phyloP scores from a whole-genome alignment of 2,329 filamentous ascomycete genomes.

The Xylaria hypoxylon region DNA sequence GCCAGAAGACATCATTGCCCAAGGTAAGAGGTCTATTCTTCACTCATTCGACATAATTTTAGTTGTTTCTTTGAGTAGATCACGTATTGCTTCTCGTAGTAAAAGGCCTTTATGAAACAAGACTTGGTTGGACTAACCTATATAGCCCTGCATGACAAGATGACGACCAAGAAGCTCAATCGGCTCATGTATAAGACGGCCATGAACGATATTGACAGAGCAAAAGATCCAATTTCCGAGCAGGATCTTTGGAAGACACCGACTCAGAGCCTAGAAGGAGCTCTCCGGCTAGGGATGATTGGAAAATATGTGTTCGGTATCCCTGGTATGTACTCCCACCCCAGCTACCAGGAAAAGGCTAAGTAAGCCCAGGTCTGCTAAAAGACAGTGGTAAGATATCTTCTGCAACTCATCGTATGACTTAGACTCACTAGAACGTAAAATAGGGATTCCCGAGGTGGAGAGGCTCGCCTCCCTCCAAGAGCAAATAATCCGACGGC shows the following conservation, averaged over 20 bases:
- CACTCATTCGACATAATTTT: neutral
- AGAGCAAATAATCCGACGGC: constrained; percentile 26
- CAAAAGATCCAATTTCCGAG: constrained; percentile 18
- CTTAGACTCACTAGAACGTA: neutral
- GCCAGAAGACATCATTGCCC: constrained; percentile 31
- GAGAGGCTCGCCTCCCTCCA: constrained; percentile 33
- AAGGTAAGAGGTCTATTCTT: constrained; percentile 16
- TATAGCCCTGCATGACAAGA: constrained; percentile 31
- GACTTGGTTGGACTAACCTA: constrained; percentile 8
- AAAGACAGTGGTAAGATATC: constrained; percentile 31
- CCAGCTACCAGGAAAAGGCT: neutral
- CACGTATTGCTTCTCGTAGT: neutral
- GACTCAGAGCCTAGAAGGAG: constrained; percentile 16
- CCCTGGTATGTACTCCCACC: constrained; percentile 21
- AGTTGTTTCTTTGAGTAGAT: neutral
- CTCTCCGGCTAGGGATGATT: constrained; percentile 16
- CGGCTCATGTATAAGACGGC: constrained; percentile 34
- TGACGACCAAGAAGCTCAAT: constrained; percentile 28
- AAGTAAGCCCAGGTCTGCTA: constrained; percentile 15
- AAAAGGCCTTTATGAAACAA: neutral
- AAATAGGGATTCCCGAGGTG: constrained; percentile 31
- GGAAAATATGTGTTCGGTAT: constrained; percentile 25
- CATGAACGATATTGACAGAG: constrained; percentile 35
- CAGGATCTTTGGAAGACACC: constrained; percentile 23
- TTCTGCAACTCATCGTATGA: neutral